phyloP scores from a whole-genome alignment of 352 stramenopile genomes.

The Blastocystis sp. region DNA sequence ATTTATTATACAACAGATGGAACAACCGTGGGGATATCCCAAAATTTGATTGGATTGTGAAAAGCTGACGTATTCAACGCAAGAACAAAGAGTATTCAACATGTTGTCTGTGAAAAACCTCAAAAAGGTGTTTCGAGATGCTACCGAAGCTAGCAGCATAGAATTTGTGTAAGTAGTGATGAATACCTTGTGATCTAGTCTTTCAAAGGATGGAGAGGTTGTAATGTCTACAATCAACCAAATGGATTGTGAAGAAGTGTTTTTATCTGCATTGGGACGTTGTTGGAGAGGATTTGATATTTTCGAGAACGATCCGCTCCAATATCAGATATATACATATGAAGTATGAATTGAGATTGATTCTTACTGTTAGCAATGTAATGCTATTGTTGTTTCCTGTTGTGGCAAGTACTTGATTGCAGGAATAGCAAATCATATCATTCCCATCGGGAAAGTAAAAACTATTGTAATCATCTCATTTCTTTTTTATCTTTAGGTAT shows the following conservation, averaged over 20 bases:
- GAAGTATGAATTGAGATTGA: neutral
- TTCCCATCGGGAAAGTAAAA: slow-evolving; percentile 33
- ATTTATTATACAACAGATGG: too few relatives aligned
- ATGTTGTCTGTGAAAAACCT: slow-evolving; percentile 55
- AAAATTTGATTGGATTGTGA: too few relatives aligned
- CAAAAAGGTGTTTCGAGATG: slow-evolving; percentile 3
- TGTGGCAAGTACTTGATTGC: slow-evolving; percentile 39
- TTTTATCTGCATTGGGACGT: slow-evolving; percentile 33
- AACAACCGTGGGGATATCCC: too few relatives aligned
- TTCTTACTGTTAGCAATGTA: slow-evolving; percentile 38
- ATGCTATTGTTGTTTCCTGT: slow-evolving; percentile 33
- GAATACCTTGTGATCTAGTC: neutral
- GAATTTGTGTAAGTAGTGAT: slow-evolving; percentile 6
- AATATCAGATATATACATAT: slow-evolving; percentile 61
- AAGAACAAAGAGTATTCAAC: too few relatives aligned
- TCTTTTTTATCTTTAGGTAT: slow-evolving; percentile 1
- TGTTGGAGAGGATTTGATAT: slow-evolving; percentile 58
- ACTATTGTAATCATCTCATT: neutral
- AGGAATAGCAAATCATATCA: slow-evolving; percentile 36
- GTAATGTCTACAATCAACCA: slow-evolving; percentile 56
- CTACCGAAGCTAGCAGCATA: neutral
- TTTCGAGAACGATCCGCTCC: slow-evolving; percentile 3
- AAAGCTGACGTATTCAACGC: too few relatives aligned
- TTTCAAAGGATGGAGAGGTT: slow-evolving; percentile 31
- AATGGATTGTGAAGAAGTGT: slow-evolving; percentile 40